These are phyloP conservation scores for Colletotrichum orchidophilum DNA, from an alignment of 2,329 filamentous ascomycete genomes.

Conservation along the genomic window DNA sequence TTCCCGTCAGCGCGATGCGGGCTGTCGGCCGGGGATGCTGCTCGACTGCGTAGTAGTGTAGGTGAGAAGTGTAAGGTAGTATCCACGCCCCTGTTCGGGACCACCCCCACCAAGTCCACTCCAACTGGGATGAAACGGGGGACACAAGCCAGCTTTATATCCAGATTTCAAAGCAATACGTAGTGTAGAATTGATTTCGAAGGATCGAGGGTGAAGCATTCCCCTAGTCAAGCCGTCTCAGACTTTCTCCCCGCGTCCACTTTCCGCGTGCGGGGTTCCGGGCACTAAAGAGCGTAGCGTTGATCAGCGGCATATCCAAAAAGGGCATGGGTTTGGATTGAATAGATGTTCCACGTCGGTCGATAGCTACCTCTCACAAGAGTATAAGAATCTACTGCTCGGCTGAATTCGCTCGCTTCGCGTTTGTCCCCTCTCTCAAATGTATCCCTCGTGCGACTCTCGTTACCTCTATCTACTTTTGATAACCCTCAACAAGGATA, in stretches of 20 bases:
- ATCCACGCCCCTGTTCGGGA: slow-evolving; percentile 7
- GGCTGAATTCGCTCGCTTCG: background rate
- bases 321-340: slow-evolving; percentile 16
- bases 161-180: slow-evolving; percentile 16
- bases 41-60: too few species aligned
- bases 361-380: background rate
- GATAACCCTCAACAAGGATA: background rate
- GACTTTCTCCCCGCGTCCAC: slow-evolving; percentile 21
- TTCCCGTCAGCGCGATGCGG: background rate
- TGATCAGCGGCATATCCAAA: slow-evolving; percentile 22
- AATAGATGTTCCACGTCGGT: slow-evolving; percentile 3
- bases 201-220: slow-evolving; percentile 5
- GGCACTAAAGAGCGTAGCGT: slow-evolving; percentile 23
- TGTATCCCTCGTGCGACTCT: background rate
- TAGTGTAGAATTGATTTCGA: background rate
- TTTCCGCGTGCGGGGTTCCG: slow-evolving; percentile 30
- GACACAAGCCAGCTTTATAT: background rate
- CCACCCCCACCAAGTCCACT: background rate
- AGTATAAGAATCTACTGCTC: slow-evolving; percentile 11
- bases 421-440: background rate
- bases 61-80: background rate
- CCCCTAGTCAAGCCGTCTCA: background rate
- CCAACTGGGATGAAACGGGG: background rate
- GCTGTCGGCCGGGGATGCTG: background rate
- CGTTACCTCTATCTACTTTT: background rate